Evolutionary conservation across 1,139 yeast species (phyloP), one percentile per base, ranked within the genome.

Genomic region (Suhomyces terraborum): DNA sequence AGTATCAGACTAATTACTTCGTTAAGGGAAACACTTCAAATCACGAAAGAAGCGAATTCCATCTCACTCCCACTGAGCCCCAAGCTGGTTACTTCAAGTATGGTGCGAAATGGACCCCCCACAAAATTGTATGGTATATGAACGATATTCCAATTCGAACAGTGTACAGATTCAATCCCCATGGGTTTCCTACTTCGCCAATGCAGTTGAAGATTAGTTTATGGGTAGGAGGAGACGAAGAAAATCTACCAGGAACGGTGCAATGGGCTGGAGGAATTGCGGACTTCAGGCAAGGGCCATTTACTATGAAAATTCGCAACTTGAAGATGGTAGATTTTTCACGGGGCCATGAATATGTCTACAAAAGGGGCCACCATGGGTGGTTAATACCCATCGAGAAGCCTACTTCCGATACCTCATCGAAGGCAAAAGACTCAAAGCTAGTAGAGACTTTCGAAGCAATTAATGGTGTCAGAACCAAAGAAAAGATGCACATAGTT

Each of bases 201-300:
- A 67, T 68, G 73, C 50, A 54, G 20, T 50, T 70, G n/a, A 62
- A 58, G 40, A 50, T 69, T 25, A 66, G 74, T 50, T 48, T 69
- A 23, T 71, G 76, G 76, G 72, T 68, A 0, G 56, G 56, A 6
- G 78, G 81, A 33, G 77, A 74, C 47, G 60, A 67, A 40, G 67
- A 64, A 12, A 69, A 68, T 42, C 62, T 58, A 6, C 66, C 73
- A 56, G 82, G 77, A 35, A 73, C 78, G 26, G 69, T 75, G 48
- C 69, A 66, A 49, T 66, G 77, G 66, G 68, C 77, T 13, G 77
- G 75, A 2, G 74, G 73, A 12, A 51, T 52, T 24, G 69, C 74
- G 13, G 64, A 67, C 46, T 68, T 67, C 40, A 47, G 56, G 16
- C 58, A 69, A 14, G 49, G 58, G 19, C 77, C 77, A 0, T 68